Evolutionary conservation across 2,329 filamentous ascomycete genomes (phyloP).

Genomic region (Aureobasidium melanogenum): DNA sequence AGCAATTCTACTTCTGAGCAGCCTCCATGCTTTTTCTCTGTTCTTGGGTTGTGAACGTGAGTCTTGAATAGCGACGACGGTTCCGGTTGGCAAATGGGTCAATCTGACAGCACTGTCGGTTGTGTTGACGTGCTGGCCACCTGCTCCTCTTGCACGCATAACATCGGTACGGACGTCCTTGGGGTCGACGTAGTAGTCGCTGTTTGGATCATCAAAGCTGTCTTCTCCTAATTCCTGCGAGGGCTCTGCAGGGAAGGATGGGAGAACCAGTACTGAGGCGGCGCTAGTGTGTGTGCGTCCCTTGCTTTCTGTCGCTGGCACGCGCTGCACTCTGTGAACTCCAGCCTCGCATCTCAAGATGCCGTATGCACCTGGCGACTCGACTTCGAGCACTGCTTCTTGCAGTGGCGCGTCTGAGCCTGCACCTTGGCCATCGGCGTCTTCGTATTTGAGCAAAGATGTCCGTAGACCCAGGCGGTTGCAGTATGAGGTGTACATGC

Average conservation of each 20-base stretch:
- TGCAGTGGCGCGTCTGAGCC: slow-evolving; percentile 60
- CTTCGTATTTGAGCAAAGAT: slow-evolving; percentile 71
- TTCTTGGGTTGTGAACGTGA: slow-evolving; percentile 84
- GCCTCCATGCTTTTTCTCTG: slow-evolving; percentile 74
- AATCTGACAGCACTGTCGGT: slow-evolving; percentile 92
- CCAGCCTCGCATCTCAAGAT: slow-evolving; percentile 78
- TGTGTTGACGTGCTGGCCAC: slow-evolving; percentile 97
- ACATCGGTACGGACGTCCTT: slow-evolving; percentile 76
- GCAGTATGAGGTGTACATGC: slow-evolving; percentile 84
- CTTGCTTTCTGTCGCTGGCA: slow-evolving; percentile 83
- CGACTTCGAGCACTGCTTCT: slow-evolving; percentile 81
- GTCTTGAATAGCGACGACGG: slow-evolving; percentile 86
- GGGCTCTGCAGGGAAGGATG: slow-evolving; percentile 59
- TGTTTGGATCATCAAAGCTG: slow-evolving; percentile 67
- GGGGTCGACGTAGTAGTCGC: slow-evolving; percentile 83
- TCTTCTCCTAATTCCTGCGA: slow-evolving; percentile 47
- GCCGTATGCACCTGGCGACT: slow-evolving; percentile 69
- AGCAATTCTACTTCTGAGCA: slow-evolving; percentile 75
- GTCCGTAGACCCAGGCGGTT: slow-evolving; percentile 56
- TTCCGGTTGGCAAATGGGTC: slow-evolving; percentile 82
- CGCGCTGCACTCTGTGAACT: slow-evolving; percentile 88
- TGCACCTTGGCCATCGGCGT: slow-evolving; percentile 52
- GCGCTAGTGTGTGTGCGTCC: slow-evolving; percentile 91
- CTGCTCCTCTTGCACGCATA: slow-evolving; percentile 85
- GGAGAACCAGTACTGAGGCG: slow-evolving; percentile 84